Evolutionary conservation across 2,329 filamentous ascomycete genomes (phyloP).

Genomic region (Verticillium longisporum): DNA sequence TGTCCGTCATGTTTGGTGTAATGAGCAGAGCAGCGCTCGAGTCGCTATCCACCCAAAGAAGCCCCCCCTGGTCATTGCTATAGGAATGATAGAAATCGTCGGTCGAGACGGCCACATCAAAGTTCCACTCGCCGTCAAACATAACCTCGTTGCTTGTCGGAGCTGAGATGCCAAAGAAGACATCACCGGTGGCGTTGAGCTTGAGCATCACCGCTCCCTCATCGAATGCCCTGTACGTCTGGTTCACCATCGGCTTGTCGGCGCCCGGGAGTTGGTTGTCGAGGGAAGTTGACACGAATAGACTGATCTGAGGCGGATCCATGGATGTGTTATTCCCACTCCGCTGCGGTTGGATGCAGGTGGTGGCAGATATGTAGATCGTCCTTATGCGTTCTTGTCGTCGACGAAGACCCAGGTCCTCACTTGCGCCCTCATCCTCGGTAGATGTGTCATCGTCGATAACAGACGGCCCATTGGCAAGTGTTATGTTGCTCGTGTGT

Average conservation of each 20-base stretch:
- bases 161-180: slow-evolving; percentile 73
- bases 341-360: slow-evolving; percentile 67
- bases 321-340: slow-evolving; percentile 35
- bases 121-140: slow-evolving; percentile 65
- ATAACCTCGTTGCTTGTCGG: slow-evolving; percentile 51
- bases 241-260: slow-evolving; percentile 31
- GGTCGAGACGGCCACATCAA: slow-evolving; percentile 76
- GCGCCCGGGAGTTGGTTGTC: slow-evolving; percentile 63
- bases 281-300: slow-evolving; percentile 67
- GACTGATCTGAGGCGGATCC: slow-evolving; percentile 62
- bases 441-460: slow-evolving; percentile 12
- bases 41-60: slow-evolving; percentile 83
- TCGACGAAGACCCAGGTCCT: slow-evolving; percentile 11
- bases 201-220: slow-evolving; percentile 65
- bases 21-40: slow-evolving; percentile 70
- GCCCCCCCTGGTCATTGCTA: slow-evolving; percentile 22
- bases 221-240: slow-evolving; percentile 45
- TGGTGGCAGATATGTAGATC: slow-evolving; percentile 80
- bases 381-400: slow-evolving; percentile 31
- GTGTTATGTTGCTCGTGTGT: slow-evolving; percentile 18
- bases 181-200: slow-evolving; percentile 53
- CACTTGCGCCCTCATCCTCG: slow-evolving; percentile 9
- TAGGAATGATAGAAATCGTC: slow-evolving; percentile 69
- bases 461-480: slow-evolving; percentile 11
- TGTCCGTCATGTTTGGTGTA: slow-evolving; percentile 63